Conservation (phyloP, 2,329 filamentous ascomycete species). For the Aspergillus brunneoviolaceus region DNA sequence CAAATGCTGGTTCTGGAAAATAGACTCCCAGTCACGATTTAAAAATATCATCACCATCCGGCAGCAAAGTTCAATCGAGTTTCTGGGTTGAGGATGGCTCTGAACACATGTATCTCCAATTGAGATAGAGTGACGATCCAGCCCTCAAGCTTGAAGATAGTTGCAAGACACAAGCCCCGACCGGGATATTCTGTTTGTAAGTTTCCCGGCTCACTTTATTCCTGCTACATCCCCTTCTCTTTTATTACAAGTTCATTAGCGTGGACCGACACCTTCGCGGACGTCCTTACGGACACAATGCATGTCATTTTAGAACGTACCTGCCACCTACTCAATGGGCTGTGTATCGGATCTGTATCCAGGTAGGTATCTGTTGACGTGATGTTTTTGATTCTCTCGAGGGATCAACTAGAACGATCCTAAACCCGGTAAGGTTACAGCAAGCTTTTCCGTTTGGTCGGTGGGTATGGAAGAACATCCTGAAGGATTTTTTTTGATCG, state of each 20-base stretch:
- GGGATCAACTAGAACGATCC: slow-evolving; percentile 14
- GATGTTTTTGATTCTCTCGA: not conserved
- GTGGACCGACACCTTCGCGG: too few species aligned
- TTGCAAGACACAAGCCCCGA: too few species aligned
- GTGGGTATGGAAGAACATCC: slow-evolving; percentile 1
- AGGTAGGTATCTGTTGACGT: not conserved
- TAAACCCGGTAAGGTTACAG: slow-evolving; percentile 9
- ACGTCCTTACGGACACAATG: too few species aligned
- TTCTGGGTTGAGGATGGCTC: not conserved
- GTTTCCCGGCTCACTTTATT: too few species aligned
- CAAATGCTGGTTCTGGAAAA: not conserved
- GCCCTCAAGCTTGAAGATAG: not conserved
- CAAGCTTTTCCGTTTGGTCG: slow-evolving; percentile 2
- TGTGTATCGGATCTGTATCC: not conserved
- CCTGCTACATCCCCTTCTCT: too few species aligned
- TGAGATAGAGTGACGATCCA: not conserved
- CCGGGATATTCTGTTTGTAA: too few species aligned
- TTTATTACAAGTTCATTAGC: too few species aligned
- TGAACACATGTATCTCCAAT: not conserved
- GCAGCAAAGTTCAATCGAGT: not conserved
- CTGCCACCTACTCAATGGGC: not conserved
- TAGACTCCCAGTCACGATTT: not conserved
- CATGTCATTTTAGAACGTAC: too few species aligned
- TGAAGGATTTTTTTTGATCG: not conserved
- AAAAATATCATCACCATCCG: not conserved